phyloP scores from a whole-genome alignment of 495 filamentous ascomycete genomes.

The Aspergillus sclerotiicarbonarius region DNA sequence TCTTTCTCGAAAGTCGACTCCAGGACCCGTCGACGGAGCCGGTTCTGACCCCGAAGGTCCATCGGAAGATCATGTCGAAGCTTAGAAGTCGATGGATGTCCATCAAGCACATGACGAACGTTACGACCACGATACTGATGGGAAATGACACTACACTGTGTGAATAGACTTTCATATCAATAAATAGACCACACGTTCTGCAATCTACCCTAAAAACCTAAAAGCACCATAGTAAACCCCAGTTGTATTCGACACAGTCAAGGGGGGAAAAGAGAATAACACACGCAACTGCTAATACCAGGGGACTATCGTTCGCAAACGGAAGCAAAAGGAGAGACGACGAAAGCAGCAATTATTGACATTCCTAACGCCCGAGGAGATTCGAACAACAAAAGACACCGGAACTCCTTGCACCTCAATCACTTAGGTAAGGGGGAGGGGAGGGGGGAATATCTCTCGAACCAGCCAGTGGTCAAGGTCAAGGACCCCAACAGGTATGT shows the following conservation, averaged over 20 bases:
- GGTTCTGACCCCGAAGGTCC: constrained; percentile 11
- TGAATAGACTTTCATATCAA: background rate
- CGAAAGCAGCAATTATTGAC: background rate
- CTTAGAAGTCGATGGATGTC: background rate
- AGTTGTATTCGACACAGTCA: constrained; percentile 4
- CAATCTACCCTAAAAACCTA: background rate
- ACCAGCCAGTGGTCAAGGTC: constrained; percentile 22
- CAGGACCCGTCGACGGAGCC: constrained; percentile 13
- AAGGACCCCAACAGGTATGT: background rate
- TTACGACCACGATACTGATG: background rate
- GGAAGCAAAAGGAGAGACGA: constrained; percentile 7
- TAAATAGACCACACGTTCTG: background rate
- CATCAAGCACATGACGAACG: background rate
- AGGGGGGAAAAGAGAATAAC: background rate
- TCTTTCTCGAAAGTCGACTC: constrained; percentile 25
- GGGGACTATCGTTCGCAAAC: background rate
- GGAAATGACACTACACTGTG: background rate
- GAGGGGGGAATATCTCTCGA: background rate
- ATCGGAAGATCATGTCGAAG: background rate
- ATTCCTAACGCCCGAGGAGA: constrained; percentile 2
- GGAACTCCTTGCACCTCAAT: constrained; percentile 15
- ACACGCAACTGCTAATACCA: constrained; percentile 2
- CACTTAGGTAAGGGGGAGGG: background rate
- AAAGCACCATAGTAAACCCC: background rate
- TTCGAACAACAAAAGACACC: background rate